Percentiles rank a stretch among this genome's conserved stretches.
Conservation (phyloP, 345 rosid species). For the Conringia planisiliqua region DNA sequence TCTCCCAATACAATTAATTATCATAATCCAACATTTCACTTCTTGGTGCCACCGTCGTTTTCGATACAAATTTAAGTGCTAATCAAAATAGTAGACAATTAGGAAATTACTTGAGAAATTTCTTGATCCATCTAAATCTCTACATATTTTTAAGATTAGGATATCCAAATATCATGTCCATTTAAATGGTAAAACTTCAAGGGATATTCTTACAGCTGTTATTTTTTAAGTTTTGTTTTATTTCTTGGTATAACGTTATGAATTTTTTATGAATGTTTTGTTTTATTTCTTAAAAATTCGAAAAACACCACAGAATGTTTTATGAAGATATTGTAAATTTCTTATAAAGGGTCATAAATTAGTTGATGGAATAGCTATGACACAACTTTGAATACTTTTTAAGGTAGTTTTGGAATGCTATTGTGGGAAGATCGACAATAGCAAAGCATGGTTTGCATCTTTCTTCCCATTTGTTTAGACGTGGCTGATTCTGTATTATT, state of each 20-base stretch:
- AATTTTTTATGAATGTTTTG: no score
- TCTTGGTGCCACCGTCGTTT: not conserved
- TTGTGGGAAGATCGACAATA: no score
- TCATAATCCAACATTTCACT: not conserved
- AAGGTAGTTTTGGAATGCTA: not conserved
- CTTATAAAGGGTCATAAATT: not conserved
- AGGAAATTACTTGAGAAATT: not conserved
- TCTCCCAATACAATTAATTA: not conserved
- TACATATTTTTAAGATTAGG: not conserved
- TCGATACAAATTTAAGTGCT: not conserved
- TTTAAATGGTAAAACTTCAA: not conserved
- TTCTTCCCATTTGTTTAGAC: no score
- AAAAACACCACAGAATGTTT: not conserved
- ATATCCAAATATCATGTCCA: not conserved
- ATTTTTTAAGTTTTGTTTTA: not conserved
- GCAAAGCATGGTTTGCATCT: no score
- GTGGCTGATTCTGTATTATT: no score
- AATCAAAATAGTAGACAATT: not conserved
- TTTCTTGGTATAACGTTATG: not conserved
- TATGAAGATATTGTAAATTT: not conserved
- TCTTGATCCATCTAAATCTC: no score
- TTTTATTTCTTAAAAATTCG: not conserved
- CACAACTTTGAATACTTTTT: not conserved
- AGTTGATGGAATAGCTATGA: not conserved
- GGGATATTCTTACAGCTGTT: not conserved